These are phyloP conservation scores for Stephania yunnanensis DNA, from an alignment of 164 flowering plant genomes.

Conservation along the genomic window DNA sequence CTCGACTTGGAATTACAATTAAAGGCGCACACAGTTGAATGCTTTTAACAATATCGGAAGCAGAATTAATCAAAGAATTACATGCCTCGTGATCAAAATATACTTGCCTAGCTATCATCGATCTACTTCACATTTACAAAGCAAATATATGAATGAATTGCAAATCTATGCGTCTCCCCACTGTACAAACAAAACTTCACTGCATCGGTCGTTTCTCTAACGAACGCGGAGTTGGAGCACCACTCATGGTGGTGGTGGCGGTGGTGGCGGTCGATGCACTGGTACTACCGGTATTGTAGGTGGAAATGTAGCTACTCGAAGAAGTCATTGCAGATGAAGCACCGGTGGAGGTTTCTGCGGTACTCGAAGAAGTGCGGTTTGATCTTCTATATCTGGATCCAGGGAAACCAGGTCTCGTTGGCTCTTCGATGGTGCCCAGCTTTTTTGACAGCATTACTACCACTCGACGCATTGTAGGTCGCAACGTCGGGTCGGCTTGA, in stretches of 20 bases:
- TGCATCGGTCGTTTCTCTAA: constrained; percentile 45
- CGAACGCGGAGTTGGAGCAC: constrained; percentile 23
- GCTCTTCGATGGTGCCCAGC: constrained; percentile 59
- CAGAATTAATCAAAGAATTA: constrained; percentile 1
- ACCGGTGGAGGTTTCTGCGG: background rate
- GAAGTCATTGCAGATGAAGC: constrained; percentile 28
- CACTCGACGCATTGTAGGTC: constrained; percentile 73
- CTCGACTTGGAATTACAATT: too few species aligned
- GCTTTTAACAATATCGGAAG: too few species aligned
- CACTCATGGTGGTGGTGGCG: constrained; percentile 18
- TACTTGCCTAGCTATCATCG: background rate
- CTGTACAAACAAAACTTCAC: constrained; percentile 10
- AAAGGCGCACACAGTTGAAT: too few species aligned
- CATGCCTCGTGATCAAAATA: background rate
- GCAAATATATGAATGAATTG: background rate
- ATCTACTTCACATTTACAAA: constrained; percentile 5
- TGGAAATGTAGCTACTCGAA: constrained; percentile 27
- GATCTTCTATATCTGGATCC: constrained; percentile 49
- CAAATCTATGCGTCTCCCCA: too few species aligned
- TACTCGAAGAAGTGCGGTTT: constrained; percentile 5
- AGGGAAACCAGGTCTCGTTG: constrained; percentile 62
- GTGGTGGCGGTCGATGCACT: constrained; percentile 21
- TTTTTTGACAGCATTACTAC: constrained; percentile 57
- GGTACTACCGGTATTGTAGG: constrained; percentile 20
- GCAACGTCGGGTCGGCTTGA: constrained; percentile 60